These are phyloP conservation scores for Talaromyces liani DNA, from an alignment of 495 filamentous ascomycete species.

Conservation along the genomic window DNA sequence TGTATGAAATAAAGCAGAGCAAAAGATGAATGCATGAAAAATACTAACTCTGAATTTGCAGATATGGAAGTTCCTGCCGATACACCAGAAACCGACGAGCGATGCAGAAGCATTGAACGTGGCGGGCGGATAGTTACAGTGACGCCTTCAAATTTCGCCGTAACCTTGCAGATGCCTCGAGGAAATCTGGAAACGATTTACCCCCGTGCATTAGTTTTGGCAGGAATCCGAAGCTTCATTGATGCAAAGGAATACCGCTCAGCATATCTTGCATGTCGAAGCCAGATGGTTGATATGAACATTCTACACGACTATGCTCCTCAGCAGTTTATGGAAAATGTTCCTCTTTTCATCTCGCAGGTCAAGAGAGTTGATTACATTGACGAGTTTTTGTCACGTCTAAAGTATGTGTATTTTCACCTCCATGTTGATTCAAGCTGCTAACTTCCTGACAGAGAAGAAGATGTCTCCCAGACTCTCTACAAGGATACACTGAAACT, in stretches of 20 bases:
- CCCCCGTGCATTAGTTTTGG: constrained; percentile 84
- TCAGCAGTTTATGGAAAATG: constrained; percentile 68
- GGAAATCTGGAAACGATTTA: constrained; percentile 95
- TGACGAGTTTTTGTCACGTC: constrained; percentile 84
- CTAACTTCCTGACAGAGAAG: constrained; percentile 51
- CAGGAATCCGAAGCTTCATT: constrained; percentile 75
- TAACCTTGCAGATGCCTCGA: constrained; percentile 87
- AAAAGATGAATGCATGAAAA: neutral
- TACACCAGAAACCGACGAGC: constrained; percentile 83
- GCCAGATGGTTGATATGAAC: constrained; percentile 94
- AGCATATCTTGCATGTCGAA: constrained; percentile 81
- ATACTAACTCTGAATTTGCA: constrained; percentile 20
- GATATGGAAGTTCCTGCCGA: constrained; percentile 78
- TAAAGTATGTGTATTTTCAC: constrained; percentile 51
- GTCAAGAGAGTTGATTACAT: constrained; percentile 77
- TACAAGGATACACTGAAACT: constrained; percentile 71
- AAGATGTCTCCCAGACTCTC: constrained; percentile 90
- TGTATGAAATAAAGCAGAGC: constrained; percentile 27
- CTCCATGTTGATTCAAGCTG: constrained; percentile 2
- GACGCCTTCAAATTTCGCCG: constrained; percentile 75
- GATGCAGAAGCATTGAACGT: constrained; percentile 87
- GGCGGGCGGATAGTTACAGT: constrained; percentile 81
- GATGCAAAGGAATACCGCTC: constrained; percentile 69
- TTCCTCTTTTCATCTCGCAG: constrained; percentile 76
- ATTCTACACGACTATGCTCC: constrained; percentile 92